Evolutionary conservation across 805 yeast species (phyloP).

Genomic region (Candida schatavii): DNA sequence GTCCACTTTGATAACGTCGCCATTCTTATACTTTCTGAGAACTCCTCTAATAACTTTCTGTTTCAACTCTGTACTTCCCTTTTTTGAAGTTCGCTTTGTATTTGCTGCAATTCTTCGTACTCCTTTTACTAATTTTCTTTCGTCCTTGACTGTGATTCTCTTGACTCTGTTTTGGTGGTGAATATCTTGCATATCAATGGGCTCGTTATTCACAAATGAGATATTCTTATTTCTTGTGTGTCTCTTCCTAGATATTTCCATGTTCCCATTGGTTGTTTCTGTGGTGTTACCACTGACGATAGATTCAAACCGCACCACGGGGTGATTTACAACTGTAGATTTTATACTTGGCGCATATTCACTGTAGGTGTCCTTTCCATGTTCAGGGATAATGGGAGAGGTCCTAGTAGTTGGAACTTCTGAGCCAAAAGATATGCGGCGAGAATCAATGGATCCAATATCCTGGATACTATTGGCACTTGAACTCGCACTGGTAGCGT

Average conservation of each 20-base stretch:
- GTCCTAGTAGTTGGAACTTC: too few relatives aligned
- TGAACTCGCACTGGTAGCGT: too few relatives aligned
- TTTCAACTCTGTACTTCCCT: conserved; percentile 16
- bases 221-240: not conserved
- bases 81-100: conserved; percentile 22
- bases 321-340: too few relatives aligned
- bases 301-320: not conserved
- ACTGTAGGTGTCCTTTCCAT: too few relatives aligned
- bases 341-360: too few relatives aligned
- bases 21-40: conserved; percentile 39
- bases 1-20: conserved; percentile 65
- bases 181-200: not conserved
- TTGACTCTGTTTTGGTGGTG: not conserved
- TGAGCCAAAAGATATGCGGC: too few relatives aligned
- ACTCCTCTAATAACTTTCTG: conserved; percentile 18
- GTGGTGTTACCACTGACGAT: not conserved
- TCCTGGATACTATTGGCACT: too few relatives aligned
- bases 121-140: conserved; percentile 12
- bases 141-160: not conserved
- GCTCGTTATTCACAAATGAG: not conserved
- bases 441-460: too few relatives aligned
- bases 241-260: not conserved
- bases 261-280: not conserved
- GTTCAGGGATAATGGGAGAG: too few relatives aligned
- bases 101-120: conserved; percentile 22